Evolutionary conservation across 2,329 filamentous ascomycete species (phyloP).

Genomic region (Ceratocystis ficicola): DNA sequence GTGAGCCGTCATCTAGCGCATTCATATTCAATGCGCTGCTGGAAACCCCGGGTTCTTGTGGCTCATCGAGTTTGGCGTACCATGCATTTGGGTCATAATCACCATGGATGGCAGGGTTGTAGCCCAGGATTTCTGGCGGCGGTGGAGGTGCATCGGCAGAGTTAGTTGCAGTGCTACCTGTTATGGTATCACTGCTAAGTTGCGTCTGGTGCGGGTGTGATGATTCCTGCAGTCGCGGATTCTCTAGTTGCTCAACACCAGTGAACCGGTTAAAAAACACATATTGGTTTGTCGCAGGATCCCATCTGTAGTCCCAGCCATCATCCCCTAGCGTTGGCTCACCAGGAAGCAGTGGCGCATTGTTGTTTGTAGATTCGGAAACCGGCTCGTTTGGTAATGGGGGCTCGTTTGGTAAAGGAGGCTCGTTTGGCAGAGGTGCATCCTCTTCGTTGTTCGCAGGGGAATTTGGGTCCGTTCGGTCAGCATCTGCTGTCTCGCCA

Average conservation of each 20-base stretch:
- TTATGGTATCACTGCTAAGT: conserved; percentile 25
- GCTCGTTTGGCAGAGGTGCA: background rate
- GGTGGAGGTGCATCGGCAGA: conserved; percentile 22
- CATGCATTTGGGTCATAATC: conserved; percentile 94
- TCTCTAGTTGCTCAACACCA: conserved; percentile 67
- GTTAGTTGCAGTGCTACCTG: conserved; percentile 27
- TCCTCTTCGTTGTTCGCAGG: conserved; percentile 15
- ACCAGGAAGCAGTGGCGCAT: conserved; percentile 33
- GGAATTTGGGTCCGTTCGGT: conserved; percentile 2
- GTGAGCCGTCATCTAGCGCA: conserved; percentile 33
- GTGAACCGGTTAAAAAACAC: conserved; percentile 82
- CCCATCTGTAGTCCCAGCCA: conserved; percentile 76
- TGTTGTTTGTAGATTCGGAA: conserved; percentile 12
- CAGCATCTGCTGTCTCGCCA: background rate
- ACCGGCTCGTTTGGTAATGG: conserved; percentile 21
- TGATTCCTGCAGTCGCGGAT: conserved; percentile 56
- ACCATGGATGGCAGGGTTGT: conserved; percentile 92
- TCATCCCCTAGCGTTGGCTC: conserved; percentile 46
- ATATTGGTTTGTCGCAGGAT: conserved; percentile 53
- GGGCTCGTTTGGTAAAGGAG: conserved; percentile 18
- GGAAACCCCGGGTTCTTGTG: conserved; percentile 26
- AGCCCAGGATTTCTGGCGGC: conserved; percentile 41
- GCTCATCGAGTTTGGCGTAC: conserved; percentile 55
- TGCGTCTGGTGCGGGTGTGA: background rate
- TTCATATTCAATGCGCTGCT: conserved; percentile 28